phyloP scores from a whole-genome alignment of 208 protist species.

The Crithidia mellificae region DNA sequence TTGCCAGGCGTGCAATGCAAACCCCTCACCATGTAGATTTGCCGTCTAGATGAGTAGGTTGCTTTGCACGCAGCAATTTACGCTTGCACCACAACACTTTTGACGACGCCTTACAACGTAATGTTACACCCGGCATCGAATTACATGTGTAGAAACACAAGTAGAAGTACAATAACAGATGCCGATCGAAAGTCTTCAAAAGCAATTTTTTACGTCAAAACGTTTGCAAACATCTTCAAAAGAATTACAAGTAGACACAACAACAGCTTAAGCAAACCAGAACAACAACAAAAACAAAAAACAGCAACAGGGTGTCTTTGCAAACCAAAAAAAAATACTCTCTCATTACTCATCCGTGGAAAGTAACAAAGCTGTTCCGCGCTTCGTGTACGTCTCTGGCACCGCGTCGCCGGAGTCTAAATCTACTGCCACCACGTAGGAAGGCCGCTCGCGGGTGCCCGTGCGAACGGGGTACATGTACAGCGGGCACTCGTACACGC shows the following conservation, averaged over 20 bases:
- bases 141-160: neutral
- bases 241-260: no score
- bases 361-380: conserved; percentile 96
- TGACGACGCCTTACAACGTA: no score
- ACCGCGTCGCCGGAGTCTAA: conserved; percentile 90
- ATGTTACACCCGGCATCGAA: no score
- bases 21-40: neutral
- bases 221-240: no score
- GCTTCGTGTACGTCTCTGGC: conserved; percentile 97
- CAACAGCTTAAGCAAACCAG: no score
- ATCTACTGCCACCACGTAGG: conserved; percentile 96
- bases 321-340: no score
- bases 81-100: no score
- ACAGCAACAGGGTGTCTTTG: no score
- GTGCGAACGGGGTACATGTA: conserved; percentile 98
- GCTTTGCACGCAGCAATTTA: no score
- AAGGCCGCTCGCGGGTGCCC: conserved; percentile 95
- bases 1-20: neutral
- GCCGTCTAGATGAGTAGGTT: neutral
- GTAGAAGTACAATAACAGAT: no score
- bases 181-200: no score
- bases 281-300: neutral
- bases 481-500: conserved; percentile 94
- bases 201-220: no score
- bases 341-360: conserved; percentile 85